phyloP scores from a whole-genome alignment of 1,284 basidiomycete genomes.

The Cystobasidium sp. region DNA sequence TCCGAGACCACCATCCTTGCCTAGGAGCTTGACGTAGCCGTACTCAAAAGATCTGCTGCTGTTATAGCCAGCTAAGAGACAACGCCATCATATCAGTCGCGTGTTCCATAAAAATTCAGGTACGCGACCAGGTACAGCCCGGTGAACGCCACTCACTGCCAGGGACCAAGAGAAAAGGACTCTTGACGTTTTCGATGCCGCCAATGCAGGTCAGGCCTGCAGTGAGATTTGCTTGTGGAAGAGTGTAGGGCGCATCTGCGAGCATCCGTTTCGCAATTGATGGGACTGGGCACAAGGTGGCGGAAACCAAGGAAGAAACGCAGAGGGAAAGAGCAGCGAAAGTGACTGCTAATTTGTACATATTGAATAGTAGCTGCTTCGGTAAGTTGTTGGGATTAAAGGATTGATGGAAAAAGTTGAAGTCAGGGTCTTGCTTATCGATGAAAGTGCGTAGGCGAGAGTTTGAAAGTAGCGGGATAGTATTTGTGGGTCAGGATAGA shows the following conservation, averaged over 20 bases:
- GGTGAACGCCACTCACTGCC: slow-evolving; percentile 30
- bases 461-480: no score
- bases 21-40: slow-evolving; percentile 41
- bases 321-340: slow-evolving; percentile 15
- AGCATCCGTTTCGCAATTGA: slow-evolving; percentile 23
- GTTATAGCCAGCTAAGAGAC: slow-evolving; percentile 34
- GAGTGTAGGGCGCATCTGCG: slow-evolving; percentile 36
- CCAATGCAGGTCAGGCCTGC: slow-evolving; percentile 24
- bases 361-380: neutral
- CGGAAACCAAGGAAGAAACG: slow-evolving; percentile 16
- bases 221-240: slow-evolving; percentile 21
- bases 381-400: neutral
- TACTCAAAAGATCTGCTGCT: slow-evolving; percentile 31
- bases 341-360: slow-evolving; percentile 13
- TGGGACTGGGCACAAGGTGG: slow-evolving; percentile 29
- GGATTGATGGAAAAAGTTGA: neutral
- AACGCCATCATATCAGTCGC: neutral
- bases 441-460: no score
- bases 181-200: slow-evolving; percentile 32
- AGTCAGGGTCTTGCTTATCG: neutral
- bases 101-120: neutral
- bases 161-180: slow-evolving; percentile 40
- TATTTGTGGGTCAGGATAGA: neutral
- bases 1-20: slow-evolving; percentile 28
- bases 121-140: neutral